phyloP scores from a whole-genome alignment of 2,329 filamentous ascomycete genomes.

The Aulographum hederae region DNA sequence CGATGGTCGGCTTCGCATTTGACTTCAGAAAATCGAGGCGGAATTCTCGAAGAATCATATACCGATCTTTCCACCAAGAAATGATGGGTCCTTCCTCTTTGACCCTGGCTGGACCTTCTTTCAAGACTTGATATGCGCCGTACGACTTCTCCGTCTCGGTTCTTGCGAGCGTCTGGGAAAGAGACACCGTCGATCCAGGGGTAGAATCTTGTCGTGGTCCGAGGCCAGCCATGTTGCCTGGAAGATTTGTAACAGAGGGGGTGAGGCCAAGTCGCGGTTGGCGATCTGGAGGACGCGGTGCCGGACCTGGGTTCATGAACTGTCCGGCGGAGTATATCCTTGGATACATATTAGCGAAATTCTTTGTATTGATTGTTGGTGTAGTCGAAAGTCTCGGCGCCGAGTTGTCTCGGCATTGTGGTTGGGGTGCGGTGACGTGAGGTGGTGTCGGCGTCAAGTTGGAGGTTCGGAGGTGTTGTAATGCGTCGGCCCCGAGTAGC shows the following conservation, averaged over 20 bases:
- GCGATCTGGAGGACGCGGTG: slow-evolving; percentile 73
- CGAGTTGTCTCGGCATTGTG: no score
- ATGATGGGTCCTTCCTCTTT: slow-evolving; percentile 84
- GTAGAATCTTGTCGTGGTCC: slow-evolving; percentile 44
- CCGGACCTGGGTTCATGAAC: slow-evolving; percentile 95
- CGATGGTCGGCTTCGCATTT: slow-evolving; percentile 62
- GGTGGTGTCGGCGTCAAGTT: no score
- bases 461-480: no score
- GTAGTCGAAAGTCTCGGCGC: no score
- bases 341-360: no score
- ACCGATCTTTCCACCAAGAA: slow-evolving; percentile 72
- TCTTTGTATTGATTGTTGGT: no score
- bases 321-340: slow-evolving; percentile 44
- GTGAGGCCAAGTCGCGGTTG: slow-evolving; percentile 67
- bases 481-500: no score
- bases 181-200: slow-evolving; percentile 19
- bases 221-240: slow-evolving; percentile 65
- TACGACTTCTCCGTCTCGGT: slow-evolving; percentile 22
- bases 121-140: slow-evolving; percentile 22
- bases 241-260: slow-evolving; percentile 50
- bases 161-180: no score
- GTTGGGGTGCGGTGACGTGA: no score
- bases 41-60: slow-evolving; percentile 79
- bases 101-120: slow-evolving; percentile 59
- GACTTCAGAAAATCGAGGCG: slow-evolving; percentile 90